Evolutionary conservation across 2,329 filamentous ascomycete genomes (phyloP), one percentile per base, ranked within the genome.

Genomic region (Fusarium sp.): DNA sequence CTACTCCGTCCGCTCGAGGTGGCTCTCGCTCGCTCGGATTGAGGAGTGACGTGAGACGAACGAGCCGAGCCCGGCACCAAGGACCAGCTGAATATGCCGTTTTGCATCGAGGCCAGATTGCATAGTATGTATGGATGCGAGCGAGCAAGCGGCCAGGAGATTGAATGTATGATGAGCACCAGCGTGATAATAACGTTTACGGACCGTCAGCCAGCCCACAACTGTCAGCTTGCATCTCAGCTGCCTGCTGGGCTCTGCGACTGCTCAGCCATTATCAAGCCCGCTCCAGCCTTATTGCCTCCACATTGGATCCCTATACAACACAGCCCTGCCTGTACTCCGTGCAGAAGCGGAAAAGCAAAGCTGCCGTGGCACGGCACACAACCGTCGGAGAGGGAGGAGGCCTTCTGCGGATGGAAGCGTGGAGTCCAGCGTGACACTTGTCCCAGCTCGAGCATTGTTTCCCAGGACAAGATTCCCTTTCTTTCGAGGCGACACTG

Each of bases 1-100:
- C 10, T 31, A 23, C 18, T 20, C 38, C 38, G 10, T 42, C 18
- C 58, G 44, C 59, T 55, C 54, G 36, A 56, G 50, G 46, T 51
- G 54, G 50, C 46, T 49, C 34, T 53, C 42, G 25, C 34, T 53
- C 29, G 18, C 34, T 51, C 44, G n/a, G 38, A 36, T 56, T 50
- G 46, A 31, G 27, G 29, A 44, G 64, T 70, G 69, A 68, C 64
- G 71, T 72, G 69, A 73, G 69, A 70, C 49, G 61, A 60, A 20
- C 55, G 53, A 67, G 62, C 36, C 53, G 38, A 33, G 64, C 38
- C 8, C 20, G 55, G n/a, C 14, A 29, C 29, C 36, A 33, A 20
- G n/a, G 8, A 55, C 10, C 36, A 56, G 33, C 23, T 40, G 14
- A 56, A 54, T 33, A 34, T 23, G 31, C 18, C 31, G 29, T 36